Percentiles rank a stretch among this genome's conserved stretches.
Evolutionary conservation across 768 basidiomycete genomes (phyloP).

Genomic region (Tylopilus felleus): DNA sequence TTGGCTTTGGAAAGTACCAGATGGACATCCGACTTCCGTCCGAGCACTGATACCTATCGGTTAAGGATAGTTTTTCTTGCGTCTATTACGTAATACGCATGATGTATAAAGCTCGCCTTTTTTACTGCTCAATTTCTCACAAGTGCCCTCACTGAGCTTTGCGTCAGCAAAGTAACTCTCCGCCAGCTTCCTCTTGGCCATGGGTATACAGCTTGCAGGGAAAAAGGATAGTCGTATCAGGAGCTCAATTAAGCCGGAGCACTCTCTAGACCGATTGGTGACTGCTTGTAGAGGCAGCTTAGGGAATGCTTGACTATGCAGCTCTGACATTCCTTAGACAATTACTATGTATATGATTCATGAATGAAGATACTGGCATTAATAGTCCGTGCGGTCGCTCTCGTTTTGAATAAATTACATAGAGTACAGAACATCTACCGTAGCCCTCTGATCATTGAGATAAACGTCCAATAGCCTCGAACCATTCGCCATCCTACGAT

Average conservation of each 20-base stretch:
- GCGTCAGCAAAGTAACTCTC: slow-evolving; percentile 52
- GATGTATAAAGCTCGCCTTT: neutral
- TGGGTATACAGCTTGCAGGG: slow-evolving; percentile 53
- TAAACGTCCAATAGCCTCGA: neutral
- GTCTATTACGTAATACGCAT: slow-evolving; percentile 13
- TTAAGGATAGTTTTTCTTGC: neutral
- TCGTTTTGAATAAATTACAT: neutral
- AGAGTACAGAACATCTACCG: neutral
- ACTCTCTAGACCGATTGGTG: slow-evolving; percentile 42
- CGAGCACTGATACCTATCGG: slow-evolving; percentile 19
- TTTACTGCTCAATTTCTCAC: neutral
- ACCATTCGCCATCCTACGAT: neutral
- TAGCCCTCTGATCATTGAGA: neutral
- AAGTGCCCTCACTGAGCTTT: slow-evolving; percentile 29
- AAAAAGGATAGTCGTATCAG: slow-evolving; percentile 31
- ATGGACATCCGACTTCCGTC: slow-evolving; percentile 35
- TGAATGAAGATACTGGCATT: neutral
- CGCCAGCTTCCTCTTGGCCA: slow-evolving; percentile 37
- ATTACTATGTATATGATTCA: neutral
- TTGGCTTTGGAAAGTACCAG: slow-evolving; percentile 65
- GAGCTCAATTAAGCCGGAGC: slow-evolving; percentile 85
- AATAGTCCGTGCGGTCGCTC: neutral
- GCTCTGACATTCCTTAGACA: slow-evolving; percentile 47
- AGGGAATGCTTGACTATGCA: slow-evolving; percentile 73
- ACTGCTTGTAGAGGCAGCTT: slow-evolving; percentile 38